Conservation (phyloP, 2,329 filamentous ascomycete genomes). For the Paracamarosporium sp. region DNA sequence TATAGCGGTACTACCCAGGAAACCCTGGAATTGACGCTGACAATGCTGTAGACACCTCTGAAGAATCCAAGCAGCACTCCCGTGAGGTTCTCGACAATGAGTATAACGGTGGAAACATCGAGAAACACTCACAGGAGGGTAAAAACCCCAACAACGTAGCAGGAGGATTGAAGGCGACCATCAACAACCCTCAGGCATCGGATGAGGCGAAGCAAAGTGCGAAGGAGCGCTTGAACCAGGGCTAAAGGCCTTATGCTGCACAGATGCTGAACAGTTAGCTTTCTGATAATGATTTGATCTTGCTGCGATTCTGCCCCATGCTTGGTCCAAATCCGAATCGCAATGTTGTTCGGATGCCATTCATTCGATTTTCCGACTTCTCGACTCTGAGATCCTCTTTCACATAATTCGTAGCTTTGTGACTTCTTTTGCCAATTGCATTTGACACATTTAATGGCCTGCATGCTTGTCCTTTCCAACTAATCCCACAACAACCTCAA, state of each 20-base stretch:
- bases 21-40: neutral
- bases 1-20: neutral
- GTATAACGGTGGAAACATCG: slow-evolving; percentile 52
- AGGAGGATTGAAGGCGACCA: slow-evolving; percentile 45
- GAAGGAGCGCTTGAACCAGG: slow-evolving; percentile 58
- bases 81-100: slow-evolving; percentile 60
- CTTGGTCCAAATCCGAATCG: neutral
- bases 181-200: slow-evolving; percentile 64
- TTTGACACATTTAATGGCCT: neutral
- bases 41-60: slow-evolving; percentile 51
- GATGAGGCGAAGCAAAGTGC: slow-evolving; percentile 63
- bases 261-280: neutral
- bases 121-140: slow-evolving; percentile 31
- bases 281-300: neutral
- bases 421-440: neutral
- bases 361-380: too few species aligned
- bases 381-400: too few species aligned
- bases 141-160: slow-evolving; percentile 64
- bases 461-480: slow-evolving; percentile 40
- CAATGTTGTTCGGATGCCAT: too few species aligned
- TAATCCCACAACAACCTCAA: slow-evolving; percentile 70
- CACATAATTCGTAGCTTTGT: neutral
- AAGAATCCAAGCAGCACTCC: slow-evolving; percentile 64
- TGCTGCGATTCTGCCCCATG: neutral
- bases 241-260: slow-evolving; percentile 28